These are phyloP conservation scores for Vitis amurensis DNA, from an alignment of 164 flowering plant species.

Conservation along the genomic window DNA sequence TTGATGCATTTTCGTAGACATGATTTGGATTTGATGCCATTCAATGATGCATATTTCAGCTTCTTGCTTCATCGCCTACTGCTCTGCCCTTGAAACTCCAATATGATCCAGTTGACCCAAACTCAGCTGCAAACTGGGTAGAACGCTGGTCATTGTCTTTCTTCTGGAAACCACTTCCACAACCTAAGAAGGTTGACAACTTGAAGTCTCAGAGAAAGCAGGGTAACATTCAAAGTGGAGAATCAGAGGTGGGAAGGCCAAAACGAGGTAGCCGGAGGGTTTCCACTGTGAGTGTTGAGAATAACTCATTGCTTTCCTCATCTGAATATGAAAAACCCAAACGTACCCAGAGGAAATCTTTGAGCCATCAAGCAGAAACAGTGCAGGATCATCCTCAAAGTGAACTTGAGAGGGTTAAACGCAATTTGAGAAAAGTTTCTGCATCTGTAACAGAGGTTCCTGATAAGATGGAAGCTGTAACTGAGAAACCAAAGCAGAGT, in stretches of 20 bases:
- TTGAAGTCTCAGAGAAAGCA: slow-evolving; percentile 46
- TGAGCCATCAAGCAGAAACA: slow-evolving; percentile 19
- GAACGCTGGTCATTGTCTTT: slow-evolving; percentile 72
- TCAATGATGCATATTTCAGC: slow-evolving; percentile 36
- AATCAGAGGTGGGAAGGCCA: slow-evolving; percentile 35
- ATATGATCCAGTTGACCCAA: slow-evolving; percentile 56
- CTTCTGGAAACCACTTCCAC: slow-evolving; percentile 56
- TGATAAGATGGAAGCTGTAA: slow-evolving; percentile 17
- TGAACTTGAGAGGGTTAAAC: slow-evolving; percentile 51
- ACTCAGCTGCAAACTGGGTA: slow-evolving; percentile 76
- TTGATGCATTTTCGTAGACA: neutral
- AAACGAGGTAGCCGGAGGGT: slow-evolving; percentile 49
- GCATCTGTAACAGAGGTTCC: slow-evolving; percentile 14
- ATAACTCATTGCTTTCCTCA: slow-evolving; percentile 19
- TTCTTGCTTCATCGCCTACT: slow-evolving; percentile 55
- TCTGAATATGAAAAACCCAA: slow-evolving; percentile 43
- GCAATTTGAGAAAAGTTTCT: slow-evolving; percentile 39
- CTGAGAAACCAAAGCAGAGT: slow-evolving; percentile 29
- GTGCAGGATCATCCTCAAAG: slow-evolving; percentile 31
- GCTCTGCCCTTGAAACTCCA: slow-evolving; percentile 56
- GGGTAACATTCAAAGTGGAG: slow-evolving; percentile 21
- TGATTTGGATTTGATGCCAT: neutral
- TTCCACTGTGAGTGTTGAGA: slow-evolving; percentile 35
- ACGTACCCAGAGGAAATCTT: slow-evolving; percentile 24
- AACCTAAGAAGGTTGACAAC: slow-evolving; percentile 30